Conservation (phyloP, 176 grass and related monocot genomes). For the Ananas comosus region DNA sequence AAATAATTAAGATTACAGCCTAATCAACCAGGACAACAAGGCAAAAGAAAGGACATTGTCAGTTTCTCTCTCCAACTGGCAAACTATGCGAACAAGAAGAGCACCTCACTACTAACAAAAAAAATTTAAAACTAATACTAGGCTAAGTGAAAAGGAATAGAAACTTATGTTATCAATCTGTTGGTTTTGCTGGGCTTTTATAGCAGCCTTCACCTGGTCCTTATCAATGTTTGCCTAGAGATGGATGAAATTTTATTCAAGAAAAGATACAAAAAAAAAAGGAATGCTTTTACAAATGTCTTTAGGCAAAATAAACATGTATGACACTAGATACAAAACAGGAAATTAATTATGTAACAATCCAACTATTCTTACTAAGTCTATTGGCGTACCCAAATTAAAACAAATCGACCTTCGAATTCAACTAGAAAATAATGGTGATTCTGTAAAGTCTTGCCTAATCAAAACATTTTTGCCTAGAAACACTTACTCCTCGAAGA, state of each 20-base stretch:
- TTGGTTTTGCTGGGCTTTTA: slow-evolving; percentile 96
- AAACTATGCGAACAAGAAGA: neutral
- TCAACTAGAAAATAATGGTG: no score
- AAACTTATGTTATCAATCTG: slow-evolving; percentile 89
- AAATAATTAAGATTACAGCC: no score
- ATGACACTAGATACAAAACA: no score
- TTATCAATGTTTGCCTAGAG: slow-evolving; percentile 75
- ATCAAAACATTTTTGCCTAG: slow-evolving; percentile 1
- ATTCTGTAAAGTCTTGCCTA: neutral
- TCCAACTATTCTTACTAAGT: no score
- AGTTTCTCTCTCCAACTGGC: neutral
- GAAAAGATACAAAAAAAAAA: no score
- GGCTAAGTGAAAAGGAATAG: neutral
- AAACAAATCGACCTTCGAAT: neutral
- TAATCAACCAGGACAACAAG: no score
- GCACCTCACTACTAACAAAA: no score
- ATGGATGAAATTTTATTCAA: neutral
- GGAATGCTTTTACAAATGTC: no score
- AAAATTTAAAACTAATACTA: no score
- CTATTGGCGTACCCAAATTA: neutral
- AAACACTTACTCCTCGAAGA: slow-evolving; percentile 71
- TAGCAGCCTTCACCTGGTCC: slow-evolving; percentile 94
- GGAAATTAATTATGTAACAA: neutral
- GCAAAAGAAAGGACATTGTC: neutral
- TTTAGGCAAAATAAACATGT: no score